Evolutionary conservation across 495 filamentous ascomycete species (phyloP), one percentile per base, ranked within the genome.

Genomic region (Chaetomium fimeti): DNA sequence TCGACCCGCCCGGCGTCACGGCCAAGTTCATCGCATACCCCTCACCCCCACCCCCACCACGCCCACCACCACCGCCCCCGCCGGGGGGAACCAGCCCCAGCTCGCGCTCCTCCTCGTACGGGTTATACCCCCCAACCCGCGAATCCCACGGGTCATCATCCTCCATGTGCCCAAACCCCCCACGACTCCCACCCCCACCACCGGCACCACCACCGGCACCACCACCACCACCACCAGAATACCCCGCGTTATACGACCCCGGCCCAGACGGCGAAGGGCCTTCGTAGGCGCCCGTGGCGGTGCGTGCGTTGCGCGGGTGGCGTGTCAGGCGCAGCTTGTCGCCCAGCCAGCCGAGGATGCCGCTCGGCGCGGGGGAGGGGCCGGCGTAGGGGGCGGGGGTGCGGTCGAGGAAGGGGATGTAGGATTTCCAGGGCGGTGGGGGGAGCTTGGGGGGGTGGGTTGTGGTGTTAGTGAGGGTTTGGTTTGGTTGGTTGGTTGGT

Each of bases 131-230:
- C 57, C 42, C 86, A 5, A 91, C 88, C 40, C 85, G 71, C 55
- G 87, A 67, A 77, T 90, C 87, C 88, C 88, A 91, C 27, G 88
- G 87, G 63, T 88, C 87, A 72, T 91, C 87, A 72, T 91, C 88
- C 69, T 91, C 88, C 29, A 89, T 76, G 22, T 80, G 69, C 42
- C 79, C 78, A 73, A 79, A 81, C 45, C 45, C 45, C n/a, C n/a
- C n/a, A n/a, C n/a, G n/a, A n/a, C n/a, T 11, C 18, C n/a, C 18
- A 24, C 45, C 45, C 1, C n/a, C 4, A 45, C 79, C 78, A 45
- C 81, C 71, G 29, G 66, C 51, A n/a, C 25, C 57, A 72, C n/a
- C n/a, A n/a, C n/a, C n/a, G n/a, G n/a, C n/a, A n/a, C 45, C 69
- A 3, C 56, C 66, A 52, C 71, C 57, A 22, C 66, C 69, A 12